Base-by-base conservation (phyloP, 139 green algal species). In the Haematococcus sp. region DNA sequence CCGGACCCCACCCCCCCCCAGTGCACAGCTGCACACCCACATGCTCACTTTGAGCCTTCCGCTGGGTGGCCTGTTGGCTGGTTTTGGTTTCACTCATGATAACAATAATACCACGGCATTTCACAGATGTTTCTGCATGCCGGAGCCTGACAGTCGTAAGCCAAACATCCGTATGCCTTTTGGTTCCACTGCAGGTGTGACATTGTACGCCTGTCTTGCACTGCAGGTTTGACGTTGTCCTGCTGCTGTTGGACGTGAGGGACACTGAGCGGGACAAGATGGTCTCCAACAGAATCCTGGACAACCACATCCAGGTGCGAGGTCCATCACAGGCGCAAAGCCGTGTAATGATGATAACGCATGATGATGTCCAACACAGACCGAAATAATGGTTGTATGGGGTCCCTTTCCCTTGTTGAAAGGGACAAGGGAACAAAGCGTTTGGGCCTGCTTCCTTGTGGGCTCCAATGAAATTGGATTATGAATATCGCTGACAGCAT, bases 201-300 rank as follows among this genome's bases (percentile, higher is more conserved):
- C 54, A 11, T 25, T 31, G 54, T 22, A 61, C 16, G 15, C 54
- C 15, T 25, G 17, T 61, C 5, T 11, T 25, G 54, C 27, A 5
- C 17, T 61, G 54, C 66, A 61, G 94, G n/a, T 98, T 98, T 76
- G 94, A 98, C 83, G 74, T 98, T 1, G 79, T 98, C 33, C 66
- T 98, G 74, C 66, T 93, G 71, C 78, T 97, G 70, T 31, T 81
- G 27, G 92, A 97, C 70, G 49, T 75, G n/a, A 74, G 81, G 22
- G 56, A 91, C 63, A 71, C 85, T 1, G 80, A 77, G 4, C 91
- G 87, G 86, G 94, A 98, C 68, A 64, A 52, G 0, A 33, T 71
- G 0, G 79, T 98, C 30, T 80, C 89, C 22, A 76, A 84, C 22
- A 90, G 96, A 75, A 91, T 98, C 44, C 80, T 98, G 51, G 30